These are phyloP conservation scores for Vickermania spadyakhi DNA, from an alignment of 208 protist species.

Conservation along the genomic window DNA sequence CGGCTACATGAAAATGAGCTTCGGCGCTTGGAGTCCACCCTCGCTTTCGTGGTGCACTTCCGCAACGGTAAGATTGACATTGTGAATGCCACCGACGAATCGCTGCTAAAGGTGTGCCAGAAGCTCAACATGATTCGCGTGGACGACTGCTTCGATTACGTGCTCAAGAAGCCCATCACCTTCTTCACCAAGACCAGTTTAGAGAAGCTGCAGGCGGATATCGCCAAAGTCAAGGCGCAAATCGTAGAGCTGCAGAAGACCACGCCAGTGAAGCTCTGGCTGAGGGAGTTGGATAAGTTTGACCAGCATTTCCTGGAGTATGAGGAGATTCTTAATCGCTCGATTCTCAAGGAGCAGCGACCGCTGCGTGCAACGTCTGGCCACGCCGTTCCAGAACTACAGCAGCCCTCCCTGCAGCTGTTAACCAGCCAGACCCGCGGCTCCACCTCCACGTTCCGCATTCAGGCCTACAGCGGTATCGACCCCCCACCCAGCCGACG, in stretches of 20 bases:
- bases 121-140: constrained; percentile 63
- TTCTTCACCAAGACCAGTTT: constrained; percentile 81
- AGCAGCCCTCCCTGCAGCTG: constrained; percentile 44
- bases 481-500: constrained; percentile 50
- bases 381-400: constrained; percentile 33
- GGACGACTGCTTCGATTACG: constrained; percentile 77
- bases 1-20: constrained; percentile 57
- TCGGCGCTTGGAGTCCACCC: constrained; percentile 55
- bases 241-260: constrained; percentile 73
- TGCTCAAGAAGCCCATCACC: constrained; percentile 82
- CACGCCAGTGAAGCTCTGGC: constrained; percentile 83
- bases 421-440: constrained; percentile 25
- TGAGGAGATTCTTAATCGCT: constrained; percentile 46
- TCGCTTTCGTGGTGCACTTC: constrained; percentile 82
- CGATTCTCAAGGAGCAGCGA: constrained; percentile 77
- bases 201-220: constrained; percentile 62
- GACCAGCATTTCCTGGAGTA: constrained; percentile 76
- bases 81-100: constrained; percentile 63
- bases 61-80: constrained; percentile 79
- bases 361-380: constrained; percentile 23
- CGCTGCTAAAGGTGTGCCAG: constrained; percentile 50
- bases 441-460: constrained; percentile 24
- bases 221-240: constrained; percentile 40
- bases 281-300: constrained; percentile 84
- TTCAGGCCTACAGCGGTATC: constrained; percentile 45